Percentiles rank a stretch among this genome's conserved stretches.
Conservation (phyloP, 768 basidiomycete genomes). For the Amanita molliuscula region DNA sequence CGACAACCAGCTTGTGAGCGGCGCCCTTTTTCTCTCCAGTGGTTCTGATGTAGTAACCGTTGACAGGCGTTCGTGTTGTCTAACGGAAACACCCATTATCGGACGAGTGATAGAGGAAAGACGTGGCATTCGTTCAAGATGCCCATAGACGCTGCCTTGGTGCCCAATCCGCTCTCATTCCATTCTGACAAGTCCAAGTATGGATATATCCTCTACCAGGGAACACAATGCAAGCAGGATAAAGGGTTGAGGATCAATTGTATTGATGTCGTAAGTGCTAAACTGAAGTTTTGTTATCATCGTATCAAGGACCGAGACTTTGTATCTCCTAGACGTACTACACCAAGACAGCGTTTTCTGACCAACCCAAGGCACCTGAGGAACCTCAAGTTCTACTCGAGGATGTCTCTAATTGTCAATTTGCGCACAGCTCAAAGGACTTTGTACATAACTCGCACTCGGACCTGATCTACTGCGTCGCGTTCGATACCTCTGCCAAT, state of each 20-base stretch:
- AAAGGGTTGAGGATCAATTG: slow-evolving; percentile 48
- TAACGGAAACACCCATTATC: slow-evolving; percentile 66
- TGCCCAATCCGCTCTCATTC: slow-evolving; percentile 69
- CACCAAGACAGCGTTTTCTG: slow-evolving; percentile 75
- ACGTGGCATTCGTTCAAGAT: slow-evolving; percentile 80
- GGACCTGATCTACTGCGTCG: slow-evolving; percentile 85
- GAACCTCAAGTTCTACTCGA: slow-evolving; percentile 45
- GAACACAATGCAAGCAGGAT: slow-evolving; percentile 42
- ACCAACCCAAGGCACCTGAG: no score
- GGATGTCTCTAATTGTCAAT: slow-evolving; percentile 75
- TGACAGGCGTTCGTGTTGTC: slow-evolving; percentile 82
- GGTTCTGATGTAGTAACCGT: neutral
- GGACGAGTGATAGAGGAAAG: slow-evolving; percentile 79
- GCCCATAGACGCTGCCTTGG: slow-evolving; percentile 45
- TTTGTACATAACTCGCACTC: slow-evolving; percentile 70
- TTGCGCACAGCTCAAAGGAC: slow-evolving; percentile 78
- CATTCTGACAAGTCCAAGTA: slow-evolving; percentile 68
- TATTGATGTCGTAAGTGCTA: slow-evolving; percentile 54
- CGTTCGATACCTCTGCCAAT: slow-evolving; percentile 50
- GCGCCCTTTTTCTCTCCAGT: neutral
- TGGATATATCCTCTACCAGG: slow-evolving; percentile 74
- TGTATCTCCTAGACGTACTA: slow-evolving; percentile 63
- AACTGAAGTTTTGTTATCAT: neutral
- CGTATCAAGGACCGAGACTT: slow-evolving; percentile 6
- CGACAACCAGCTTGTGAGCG: slow-evolving; percentile 60